Conservation (phyloP, 345 rosid genomes). For the Iberis pinnata region DNA sequence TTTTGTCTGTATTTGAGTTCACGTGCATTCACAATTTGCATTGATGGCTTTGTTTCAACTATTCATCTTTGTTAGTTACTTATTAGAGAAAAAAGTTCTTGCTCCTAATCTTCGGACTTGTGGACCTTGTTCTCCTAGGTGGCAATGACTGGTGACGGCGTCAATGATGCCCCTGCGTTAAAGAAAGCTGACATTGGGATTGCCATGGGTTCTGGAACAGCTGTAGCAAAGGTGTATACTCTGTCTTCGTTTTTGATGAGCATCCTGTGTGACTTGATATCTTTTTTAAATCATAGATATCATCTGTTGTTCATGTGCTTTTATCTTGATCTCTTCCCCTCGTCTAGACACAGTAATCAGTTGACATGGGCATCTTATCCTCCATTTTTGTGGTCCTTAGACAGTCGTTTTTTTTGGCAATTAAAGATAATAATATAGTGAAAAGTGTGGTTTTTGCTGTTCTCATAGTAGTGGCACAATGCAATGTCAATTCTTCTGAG, state of each 20-base stretch:
- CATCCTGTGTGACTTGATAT: no score
- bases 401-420: no score
- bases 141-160: slow-evolving; percentile 99
- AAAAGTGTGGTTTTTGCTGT: background rate
- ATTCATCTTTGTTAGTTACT: slow-evolving; percentile 1
- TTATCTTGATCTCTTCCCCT: slow-evolving; percentile 14
- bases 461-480: slow-evolving; percentile 15
- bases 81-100: background rate
- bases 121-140: slow-evolving; percentile 45
- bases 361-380: slow-evolving; percentile 8
- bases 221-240: slow-evolving; percentile 84
- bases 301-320: slow-evolving; percentile 1
- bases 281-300: background rate
- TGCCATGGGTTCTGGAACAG: slow-evolving; percentile 99
- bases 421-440: background rate
- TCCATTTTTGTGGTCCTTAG: background rate
- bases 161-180: slow-evolving; percentile 97
- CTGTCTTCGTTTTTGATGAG: no score
- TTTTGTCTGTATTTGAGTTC: slow-evolving; percentile 5
- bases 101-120: slow-evolving; percentile 2
- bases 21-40: slow-evolving; percentile 10
- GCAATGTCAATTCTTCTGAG: slow-evolving; percentile 4
- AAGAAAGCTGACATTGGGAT: slow-evolving; percentile 97
- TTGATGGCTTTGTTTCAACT: background rate
- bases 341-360: background rate